phyloP scores from a whole-genome alignment of 2,329 filamentous ascomycete genomes.

The Coniochaeta prunicola region DNA sequence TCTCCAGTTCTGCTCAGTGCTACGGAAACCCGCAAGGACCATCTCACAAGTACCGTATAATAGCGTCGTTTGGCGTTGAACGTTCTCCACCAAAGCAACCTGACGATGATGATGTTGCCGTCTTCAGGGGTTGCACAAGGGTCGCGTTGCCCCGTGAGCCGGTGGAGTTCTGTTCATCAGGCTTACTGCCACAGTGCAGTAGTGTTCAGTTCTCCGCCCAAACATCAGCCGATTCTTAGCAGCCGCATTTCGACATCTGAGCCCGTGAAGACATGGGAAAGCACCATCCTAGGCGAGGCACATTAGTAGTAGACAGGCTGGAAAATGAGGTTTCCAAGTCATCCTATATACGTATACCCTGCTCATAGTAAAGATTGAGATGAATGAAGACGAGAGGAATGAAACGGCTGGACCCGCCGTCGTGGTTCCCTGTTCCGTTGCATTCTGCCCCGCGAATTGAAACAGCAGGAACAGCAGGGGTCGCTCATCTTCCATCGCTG shows the following conservation, averaged over 20 bases:
- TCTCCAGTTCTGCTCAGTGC: slow-evolving; percentile 5
- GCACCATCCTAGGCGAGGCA: no score
- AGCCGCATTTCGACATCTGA: no score
- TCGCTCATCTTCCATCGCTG: not conserved
- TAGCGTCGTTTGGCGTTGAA: not conserved
- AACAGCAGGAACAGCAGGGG: not conserved
- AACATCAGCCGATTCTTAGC: not conserved
- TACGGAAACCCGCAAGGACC: slow-evolving; percentile 14
- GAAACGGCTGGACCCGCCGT: not conserved
- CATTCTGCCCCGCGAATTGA: not conserved
- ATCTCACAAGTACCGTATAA: not conserved
- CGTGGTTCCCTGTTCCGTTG: not conserved
- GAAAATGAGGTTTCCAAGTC: no score
- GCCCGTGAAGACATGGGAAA: no score
- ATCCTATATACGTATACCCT: no score
- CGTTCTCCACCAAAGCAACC: slow-evolving; percentile 1
- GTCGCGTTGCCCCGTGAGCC: not conserved
- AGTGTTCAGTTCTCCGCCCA: not conserved
- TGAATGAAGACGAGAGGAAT: not conserved
- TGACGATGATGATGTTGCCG: not conserved
- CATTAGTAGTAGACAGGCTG: no score
- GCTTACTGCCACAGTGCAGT: no score
- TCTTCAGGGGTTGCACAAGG: not conserved
- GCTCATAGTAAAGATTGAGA: no score
- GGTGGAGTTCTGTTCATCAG: not conserved